Evolutionary conservation across 176 grass and related monocot genomes (phyloP).

Genomic region (Tillandsia leiboldiana): DNA sequence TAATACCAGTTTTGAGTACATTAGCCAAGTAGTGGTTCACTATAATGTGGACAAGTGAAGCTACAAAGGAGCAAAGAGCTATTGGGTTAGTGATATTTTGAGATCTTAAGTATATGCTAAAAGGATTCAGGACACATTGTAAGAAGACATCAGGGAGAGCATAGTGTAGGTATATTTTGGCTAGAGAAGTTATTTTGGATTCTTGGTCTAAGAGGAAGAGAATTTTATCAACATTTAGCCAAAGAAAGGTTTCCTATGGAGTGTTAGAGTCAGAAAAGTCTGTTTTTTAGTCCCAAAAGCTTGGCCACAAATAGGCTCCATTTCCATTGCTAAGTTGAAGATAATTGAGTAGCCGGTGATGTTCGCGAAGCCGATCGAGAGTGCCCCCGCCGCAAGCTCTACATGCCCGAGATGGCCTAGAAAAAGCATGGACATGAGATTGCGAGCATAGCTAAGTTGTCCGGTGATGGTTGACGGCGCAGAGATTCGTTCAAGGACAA

Average conservation of each 20-base stretch:
- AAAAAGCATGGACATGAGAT: not conserved
- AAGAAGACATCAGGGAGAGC: constrained; percentile 11
- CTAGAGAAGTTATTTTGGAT: not conserved
- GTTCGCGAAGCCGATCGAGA: constrained; percentile 12
- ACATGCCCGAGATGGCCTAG: not conserved
- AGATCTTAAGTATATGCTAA: not conserved
- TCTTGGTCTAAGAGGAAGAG: constrained; percentile 1
- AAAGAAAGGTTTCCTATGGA: constrained; percentile 1
- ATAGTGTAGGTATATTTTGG: not conserved
- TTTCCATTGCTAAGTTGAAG: not conserved
- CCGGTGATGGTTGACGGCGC: not conserved
- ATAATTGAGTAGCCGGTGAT: constrained; percentile 5
- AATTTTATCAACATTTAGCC: constrained; percentile 2
- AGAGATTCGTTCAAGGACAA: not conserved
- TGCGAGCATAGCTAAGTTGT: not conserved
- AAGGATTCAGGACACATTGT: not conserved
- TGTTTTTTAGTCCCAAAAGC: not conserved
- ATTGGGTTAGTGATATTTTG: not conserved
- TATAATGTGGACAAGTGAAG: not conserved
- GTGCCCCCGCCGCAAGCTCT: constrained; percentile 5
- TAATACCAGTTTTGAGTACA: not conserved
- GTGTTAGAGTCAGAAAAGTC: not conserved
- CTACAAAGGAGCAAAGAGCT: not conserved
- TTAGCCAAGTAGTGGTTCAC: not conserved
- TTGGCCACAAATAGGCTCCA: not conserved